phyloP scores from a whole-genome alignment of 257 asterid species.

The Solanum paucissectum region DNA sequence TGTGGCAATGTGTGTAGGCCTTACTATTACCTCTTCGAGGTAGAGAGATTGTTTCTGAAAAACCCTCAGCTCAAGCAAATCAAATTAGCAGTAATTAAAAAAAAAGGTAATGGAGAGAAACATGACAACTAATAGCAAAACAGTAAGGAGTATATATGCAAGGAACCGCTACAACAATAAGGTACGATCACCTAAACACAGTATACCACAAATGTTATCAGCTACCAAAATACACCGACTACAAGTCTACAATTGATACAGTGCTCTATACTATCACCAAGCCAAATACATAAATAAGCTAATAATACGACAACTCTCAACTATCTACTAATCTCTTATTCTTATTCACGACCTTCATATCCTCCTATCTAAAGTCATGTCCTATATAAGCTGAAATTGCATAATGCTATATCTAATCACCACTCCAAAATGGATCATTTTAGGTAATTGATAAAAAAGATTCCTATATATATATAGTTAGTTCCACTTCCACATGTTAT shows the following conservation, averaged over 20 bases:
- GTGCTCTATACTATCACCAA: not conserved
- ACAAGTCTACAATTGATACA: not conserved
- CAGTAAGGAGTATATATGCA: no score
- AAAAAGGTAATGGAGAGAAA: no score
- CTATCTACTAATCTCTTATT: no score
- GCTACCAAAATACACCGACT: not conserved
- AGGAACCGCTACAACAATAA: not conserved
- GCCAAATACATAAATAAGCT: not conserved
- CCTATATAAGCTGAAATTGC: no score
- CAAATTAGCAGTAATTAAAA: no score
- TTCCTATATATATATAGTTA: not conserved
- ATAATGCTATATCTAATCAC: not conserved
- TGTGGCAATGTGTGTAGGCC: rapidly evolving
- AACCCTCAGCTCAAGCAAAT: not conserved
- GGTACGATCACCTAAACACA: not conserved
- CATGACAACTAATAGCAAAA: not conserved
- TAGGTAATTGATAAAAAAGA: not conserved
- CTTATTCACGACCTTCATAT: not conserved
- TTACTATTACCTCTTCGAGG: not conserved
- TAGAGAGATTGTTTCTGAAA: no score
- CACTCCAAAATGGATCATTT: no score
- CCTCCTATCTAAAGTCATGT: not conserved
- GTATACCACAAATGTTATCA: not conserved
- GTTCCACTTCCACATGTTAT: not conserved
- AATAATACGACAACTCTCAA: not conserved